phyloP scores from a whole-genome alignment of 805 yeast genomes.

The Cyberlindnera lachancei region DNA sequence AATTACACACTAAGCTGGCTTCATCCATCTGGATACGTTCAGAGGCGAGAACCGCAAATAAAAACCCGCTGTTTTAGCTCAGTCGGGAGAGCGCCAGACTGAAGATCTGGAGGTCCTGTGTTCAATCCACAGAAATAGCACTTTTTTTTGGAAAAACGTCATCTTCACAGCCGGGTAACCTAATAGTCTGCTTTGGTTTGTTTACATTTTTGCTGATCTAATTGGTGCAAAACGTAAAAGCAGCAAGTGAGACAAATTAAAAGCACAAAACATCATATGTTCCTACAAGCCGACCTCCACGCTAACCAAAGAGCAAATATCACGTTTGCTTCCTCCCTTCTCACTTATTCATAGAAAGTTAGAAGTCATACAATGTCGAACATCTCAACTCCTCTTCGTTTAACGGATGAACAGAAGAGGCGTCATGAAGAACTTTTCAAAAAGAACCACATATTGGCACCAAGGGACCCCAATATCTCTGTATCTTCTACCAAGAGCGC shows the following conservation, averaged over 20 bases:
- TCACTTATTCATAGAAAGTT: background rate
- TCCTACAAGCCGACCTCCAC: too few species aligned
- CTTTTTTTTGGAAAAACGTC: constrained; percentile 11
- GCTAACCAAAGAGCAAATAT: too few species aligned
- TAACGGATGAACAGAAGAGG: constrained; percentile 11
- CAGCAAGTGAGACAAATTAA: too few species aligned
- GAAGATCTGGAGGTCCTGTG: constrained; percentile 73
- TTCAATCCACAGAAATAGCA: constrained; percentile 72
- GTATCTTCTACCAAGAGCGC: constrained; percentile 1
- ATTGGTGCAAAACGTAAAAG: too few species aligned
- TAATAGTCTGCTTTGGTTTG: too few species aligned
- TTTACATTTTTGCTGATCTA: constrained; percentile 1
- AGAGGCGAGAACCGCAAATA: too few species aligned
- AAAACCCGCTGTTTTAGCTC: constrained; percentile 24
- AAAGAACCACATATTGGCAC: constrained; percentile 15
- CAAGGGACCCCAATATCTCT: constrained; percentile 7
- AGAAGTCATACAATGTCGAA: constrained; percentile 2
- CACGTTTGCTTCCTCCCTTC: background rate
- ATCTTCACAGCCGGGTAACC: too few species aligned
- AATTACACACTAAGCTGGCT: too few species aligned
- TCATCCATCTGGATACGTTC: too few species aligned
- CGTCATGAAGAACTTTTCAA: constrained; percentile 15
- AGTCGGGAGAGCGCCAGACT: constrained; percentile 29
- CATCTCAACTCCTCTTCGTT: constrained; percentile 1
- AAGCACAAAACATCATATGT: too few species aligned